Evolutionary conservation across 202 grass and related monocot genomes (phyloP).

Genomic region (Cymbopogon flexuosus): DNA sequence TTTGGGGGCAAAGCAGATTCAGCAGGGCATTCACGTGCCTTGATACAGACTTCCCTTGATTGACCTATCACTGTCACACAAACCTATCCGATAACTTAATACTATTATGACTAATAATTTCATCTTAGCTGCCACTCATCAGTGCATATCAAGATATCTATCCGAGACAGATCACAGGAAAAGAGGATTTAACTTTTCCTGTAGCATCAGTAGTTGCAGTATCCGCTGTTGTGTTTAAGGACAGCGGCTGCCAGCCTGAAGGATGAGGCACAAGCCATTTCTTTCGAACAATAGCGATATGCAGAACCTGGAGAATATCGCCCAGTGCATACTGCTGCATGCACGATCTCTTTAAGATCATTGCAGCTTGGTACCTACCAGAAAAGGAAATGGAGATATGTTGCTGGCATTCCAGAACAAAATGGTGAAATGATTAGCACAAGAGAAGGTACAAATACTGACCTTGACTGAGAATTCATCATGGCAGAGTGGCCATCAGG

Average conservation of each 20-base stretch:
- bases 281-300: constrained; percentile 47
- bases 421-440: constrained; percentile 17
- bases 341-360: constrained; percentile 57
- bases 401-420: background rate
- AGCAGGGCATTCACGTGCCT: background rate
- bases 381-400: constrained; percentile 15
- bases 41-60: background rate
- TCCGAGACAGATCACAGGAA: background rate
- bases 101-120: background rate
- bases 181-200: constrained; percentile 21
- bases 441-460: background rate
- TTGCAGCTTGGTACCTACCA: constrained; percentile 76
- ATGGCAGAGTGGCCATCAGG: constrained; percentile 34
- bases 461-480: constrained; percentile 61
- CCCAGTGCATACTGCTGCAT: constrained; percentile 57
- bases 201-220: constrained; percentile 20
- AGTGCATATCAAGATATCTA: constrained; percentile 7
- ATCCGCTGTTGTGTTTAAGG: constrained; percentile 37
- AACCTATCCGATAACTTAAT: background rate
- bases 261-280: constrained; percentile 77
- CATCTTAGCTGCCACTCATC: background rate
- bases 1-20: background rate
- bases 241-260: constrained; percentile 77
- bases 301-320: constrained; percentile 73
- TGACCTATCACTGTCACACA: background rate